A percentile compares a stretch with the other conserved stretches of the same genome.
phyloP scores from a whole-genome alignment of 179 eudicot species.

The Beta macrorhiza region DNA sequence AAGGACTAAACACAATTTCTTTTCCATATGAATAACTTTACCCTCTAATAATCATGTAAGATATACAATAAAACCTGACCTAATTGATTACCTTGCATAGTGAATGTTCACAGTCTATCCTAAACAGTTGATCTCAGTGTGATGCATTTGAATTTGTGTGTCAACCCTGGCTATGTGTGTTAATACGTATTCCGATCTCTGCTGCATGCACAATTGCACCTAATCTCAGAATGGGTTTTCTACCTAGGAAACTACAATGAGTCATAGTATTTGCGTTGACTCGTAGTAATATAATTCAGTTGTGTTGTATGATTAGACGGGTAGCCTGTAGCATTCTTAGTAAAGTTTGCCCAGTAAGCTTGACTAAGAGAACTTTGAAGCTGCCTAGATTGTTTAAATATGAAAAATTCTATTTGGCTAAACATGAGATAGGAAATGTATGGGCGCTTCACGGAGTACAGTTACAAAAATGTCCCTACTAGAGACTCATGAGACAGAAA shows the following conservation, averaged over 20 bases:
- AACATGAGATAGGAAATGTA: too few species aligned
- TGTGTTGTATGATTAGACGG: background rate
- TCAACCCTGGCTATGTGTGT: background rate
- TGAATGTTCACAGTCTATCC: background rate
- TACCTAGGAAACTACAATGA: background rate
- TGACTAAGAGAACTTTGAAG: background rate
- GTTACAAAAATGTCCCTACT: too few species aligned
- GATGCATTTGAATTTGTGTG: background rate
- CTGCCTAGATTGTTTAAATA: background rate
- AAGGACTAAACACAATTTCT: conserved; percentile 3
- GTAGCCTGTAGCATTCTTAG: too few species aligned
- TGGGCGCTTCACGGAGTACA: too few species aligned
- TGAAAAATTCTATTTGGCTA: too few species aligned
- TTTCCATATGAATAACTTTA: conserved; percentile 9
- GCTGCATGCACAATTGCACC: background rate
- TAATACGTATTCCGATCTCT: background rate
- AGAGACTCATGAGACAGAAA: too few species aligned
- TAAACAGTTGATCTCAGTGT: background rate
- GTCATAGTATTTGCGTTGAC: background rate
- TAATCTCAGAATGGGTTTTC: background rate
- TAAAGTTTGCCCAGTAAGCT: too few species aligned
- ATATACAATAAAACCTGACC: background rate
- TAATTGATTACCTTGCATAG: background rate
- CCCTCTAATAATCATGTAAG: background rate
- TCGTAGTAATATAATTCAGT: background rate